A percentile compares a stretch with the other conserved stretches of the same genome.
These are phyloP conservation scores for Solanum chmielewskii DNA, from an alignment of 257 asterid species.

Conservation along the genomic window DNA sequence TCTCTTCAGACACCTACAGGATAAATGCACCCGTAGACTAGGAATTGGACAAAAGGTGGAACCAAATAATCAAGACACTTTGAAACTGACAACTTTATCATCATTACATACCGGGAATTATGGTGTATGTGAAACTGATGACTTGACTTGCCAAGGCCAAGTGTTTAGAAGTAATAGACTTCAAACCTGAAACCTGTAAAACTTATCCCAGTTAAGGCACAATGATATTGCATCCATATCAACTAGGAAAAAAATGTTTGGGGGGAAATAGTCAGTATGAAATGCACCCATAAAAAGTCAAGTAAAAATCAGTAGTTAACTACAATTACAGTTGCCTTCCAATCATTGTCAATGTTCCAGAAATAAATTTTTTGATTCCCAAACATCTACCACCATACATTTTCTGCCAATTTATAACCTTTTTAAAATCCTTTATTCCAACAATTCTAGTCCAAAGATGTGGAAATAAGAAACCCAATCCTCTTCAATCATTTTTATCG, in stretches of 20 bases:
- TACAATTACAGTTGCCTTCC: not conserved
- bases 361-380: not conserved
- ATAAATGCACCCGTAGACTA: not conserved
- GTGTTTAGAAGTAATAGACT: slow-evolving; percentile 96
- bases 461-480: not conserved
- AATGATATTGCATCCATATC: not conserved
- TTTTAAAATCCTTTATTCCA: not conserved
- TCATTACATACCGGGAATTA: slow-evolving; percentile 79
- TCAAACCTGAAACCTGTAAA: slow-evolving; percentile 93
- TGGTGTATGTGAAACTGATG: slow-evolving; percentile 71
- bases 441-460: not conserved
- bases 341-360: not conserved
- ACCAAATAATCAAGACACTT: not conserved
- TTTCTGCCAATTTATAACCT: not conserved
- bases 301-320: not conserved
- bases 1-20: not conserved
- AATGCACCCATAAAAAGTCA: not conserved
- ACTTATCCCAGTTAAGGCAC: slow-evolving; percentile 3
- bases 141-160: slow-evolving; percentile 99
- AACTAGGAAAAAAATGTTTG: not conserved
- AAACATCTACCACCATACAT: not conserved
- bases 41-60: not conserved
- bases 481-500: not conserved
- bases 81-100: not conserved
- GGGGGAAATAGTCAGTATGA: not conserved